Evolutionary conservation across 352 stramenopile genomes (phyloP).

Genomic region (Phytophthora cryptogea): DNA sequence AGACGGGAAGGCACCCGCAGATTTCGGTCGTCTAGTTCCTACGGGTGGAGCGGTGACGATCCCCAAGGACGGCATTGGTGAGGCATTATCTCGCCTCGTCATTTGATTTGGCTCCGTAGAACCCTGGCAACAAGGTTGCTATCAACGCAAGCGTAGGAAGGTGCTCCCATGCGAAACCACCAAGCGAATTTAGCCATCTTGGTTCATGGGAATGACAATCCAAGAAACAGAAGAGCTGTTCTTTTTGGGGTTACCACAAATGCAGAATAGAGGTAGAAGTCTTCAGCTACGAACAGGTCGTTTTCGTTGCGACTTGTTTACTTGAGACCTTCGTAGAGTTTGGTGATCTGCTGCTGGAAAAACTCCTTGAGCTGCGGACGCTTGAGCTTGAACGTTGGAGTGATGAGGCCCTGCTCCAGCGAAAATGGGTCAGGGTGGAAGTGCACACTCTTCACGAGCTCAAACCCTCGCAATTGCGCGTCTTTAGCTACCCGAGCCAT

Average conservation of each 20-base stretch:
- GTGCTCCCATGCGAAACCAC: slow-evolving; percentile 14
- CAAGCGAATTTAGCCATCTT: slow-evolving; percentile 7
- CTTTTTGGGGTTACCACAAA: not conserved
- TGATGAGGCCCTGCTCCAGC: slow-evolving; percentile 90
- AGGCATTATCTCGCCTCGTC: slow-evolving; percentile 14
- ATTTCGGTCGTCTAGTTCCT: slow-evolving; percentile 29
- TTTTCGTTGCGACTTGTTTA: too few species aligned
- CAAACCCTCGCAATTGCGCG: slow-evolving; percentile 83
- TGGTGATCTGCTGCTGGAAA: slow-evolving; percentile 54
- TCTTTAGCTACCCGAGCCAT: slow-evolving; percentile 41
- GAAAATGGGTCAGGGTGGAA: slow-evolving; percentile 80
- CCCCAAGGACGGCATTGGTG: slow-evolving; percentile 15
- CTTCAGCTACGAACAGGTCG: too few species aligned
- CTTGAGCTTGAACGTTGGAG: slow-evolving; percentile 95
- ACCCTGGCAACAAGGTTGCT: not conserved
- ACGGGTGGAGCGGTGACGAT: slow-evolving; percentile 4
- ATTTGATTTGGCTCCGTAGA: slow-evolving; percentile 8
- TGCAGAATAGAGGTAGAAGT: not conserved
- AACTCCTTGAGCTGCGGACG: slow-evolving; percentile 58
- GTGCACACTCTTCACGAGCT: slow-evolving; percentile 83
- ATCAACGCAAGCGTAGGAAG: slow-evolving; percentile 1
- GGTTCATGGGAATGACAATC: not conserved
- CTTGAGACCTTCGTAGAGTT: slow-evolving; percentile 36
- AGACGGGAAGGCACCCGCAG: slow-evolving; percentile 28
- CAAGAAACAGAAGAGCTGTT: not conserved